Conservation (phyloP, 2,329 filamentous ascomycete genomes). For the Canariomyces notabilis region DNA sequence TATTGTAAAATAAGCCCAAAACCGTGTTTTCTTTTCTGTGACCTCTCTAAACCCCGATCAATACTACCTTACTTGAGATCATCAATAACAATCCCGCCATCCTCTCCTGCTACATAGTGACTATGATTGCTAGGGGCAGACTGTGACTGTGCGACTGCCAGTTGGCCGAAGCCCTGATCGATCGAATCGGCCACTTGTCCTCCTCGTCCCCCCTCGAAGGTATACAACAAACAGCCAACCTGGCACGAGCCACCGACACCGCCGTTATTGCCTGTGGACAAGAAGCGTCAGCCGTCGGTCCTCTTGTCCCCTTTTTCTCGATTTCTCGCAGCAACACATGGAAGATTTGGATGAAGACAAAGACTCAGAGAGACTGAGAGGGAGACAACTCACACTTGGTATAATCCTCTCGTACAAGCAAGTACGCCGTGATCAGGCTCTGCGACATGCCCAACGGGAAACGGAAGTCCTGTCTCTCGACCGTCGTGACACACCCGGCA, state of each 20-base stretch:
- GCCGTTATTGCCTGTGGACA: constrained; percentile 6
- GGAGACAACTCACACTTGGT: constrained; percentile 8
- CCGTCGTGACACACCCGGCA: constrained; percentile 8
- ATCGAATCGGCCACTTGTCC: no score
- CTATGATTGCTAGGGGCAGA: background rate
- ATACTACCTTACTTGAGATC: no score
- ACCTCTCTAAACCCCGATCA: no score
- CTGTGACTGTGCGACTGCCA: background rate
- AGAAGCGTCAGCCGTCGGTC: constrained; percentile 3
- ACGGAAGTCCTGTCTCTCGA: constrained; percentile 7
- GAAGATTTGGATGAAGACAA: background rate
- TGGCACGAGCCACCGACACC: constrained; percentile 8
- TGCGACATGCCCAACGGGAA: constrained; percentile 7
- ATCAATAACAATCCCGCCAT: constrained; percentile 2
- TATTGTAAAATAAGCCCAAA: no score
- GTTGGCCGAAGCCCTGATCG: no score
- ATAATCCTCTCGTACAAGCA: constrained; percentile 10
- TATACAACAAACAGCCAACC: constrained; percentile 9
- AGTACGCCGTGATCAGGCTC: constrained; percentile 5
- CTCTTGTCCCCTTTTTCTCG: no score
- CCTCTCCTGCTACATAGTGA: constrained; percentile 4
- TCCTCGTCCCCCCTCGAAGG: constrained; percentile 11
- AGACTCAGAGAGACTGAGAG: no score
- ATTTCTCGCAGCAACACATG: no score
- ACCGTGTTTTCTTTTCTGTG: no score